A percentile compares a stretch with the other conserved stretches of the same genome.
Conservation (phyloP, 2,329 filamentous ascomycete species). For the Pyrenochaeta sp. region DNA sequence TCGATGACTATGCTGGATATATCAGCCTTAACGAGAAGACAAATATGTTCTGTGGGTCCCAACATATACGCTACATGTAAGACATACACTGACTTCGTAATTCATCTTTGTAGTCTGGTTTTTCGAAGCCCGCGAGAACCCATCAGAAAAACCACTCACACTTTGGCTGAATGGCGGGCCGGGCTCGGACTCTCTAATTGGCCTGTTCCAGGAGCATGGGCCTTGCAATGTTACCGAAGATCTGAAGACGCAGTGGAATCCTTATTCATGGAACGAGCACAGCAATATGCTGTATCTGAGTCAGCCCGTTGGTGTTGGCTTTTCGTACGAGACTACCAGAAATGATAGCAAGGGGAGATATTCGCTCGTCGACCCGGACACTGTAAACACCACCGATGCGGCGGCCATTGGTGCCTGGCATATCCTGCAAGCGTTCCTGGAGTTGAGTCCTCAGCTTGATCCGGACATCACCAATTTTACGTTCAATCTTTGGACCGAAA, state of each 20-base stretch:
- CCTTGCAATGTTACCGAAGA: slow-evolving; percentile 47
- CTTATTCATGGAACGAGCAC: slow-evolving; percentile 51
- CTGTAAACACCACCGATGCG: slow-evolving; percentile 43
- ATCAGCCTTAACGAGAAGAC: slow-evolving; percentile 47
- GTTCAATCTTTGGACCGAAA: slow-evolving; percentile 60
- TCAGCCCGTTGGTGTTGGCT: slow-evolving; percentile 52
- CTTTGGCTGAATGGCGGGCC: slow-evolving; percentile 64
- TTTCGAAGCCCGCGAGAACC: slow-evolving; percentile 58
- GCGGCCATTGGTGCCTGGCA: slow-evolving; percentile 49
- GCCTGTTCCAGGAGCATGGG: slow-evolving; percentile 59
- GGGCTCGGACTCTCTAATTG: slow-evolving; percentile 63
- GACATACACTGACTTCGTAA: neutral
- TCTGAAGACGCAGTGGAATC: slow-evolving; percentile 46
- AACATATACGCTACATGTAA: neutral
- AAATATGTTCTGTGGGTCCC: slow-evolving; percentile 46
- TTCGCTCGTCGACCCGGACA: slow-evolving; percentile 42
- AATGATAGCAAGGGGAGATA: slow-evolving; percentile 38
- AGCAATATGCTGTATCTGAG: slow-evolving; percentile 52
- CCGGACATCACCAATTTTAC: slow-evolving; percentile 60
- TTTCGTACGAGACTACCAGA: slow-evolving; percentile 48
- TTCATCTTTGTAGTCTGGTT: slow-evolving; percentile 48
- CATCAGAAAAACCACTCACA: slow-evolving; percentile 49
- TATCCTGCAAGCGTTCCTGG: slow-evolving; percentile 47
- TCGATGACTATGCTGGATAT: slow-evolving; percentile 50
- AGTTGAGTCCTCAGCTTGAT: slow-evolving; percentile 54